Evolutionary conservation across 2,329 filamentous ascomycete species (phyloP), one percentile per base, ranked within the genome.

Genomic region (Mycosphaerelloides madeirae): DNA sequence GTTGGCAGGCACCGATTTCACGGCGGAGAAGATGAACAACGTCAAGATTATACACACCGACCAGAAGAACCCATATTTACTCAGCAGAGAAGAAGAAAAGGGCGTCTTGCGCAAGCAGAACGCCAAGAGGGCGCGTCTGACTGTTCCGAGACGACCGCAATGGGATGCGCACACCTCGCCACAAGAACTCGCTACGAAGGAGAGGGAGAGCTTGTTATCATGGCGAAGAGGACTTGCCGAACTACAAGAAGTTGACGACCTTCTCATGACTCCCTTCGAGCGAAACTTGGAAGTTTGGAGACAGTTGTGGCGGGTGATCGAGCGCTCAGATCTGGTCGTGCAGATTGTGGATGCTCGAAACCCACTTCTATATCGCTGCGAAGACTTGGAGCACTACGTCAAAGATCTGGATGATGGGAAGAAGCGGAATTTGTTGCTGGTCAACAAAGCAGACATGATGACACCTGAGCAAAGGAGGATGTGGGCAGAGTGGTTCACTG

Each of bases 371-470:
- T 98, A 97, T 71, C 81, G 94, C 46, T 95, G 86, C 4, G 91
- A 94, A 57, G 93, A 98, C 72, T 70, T 98, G 49, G 93, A 97
- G 63, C 77, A 74, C 54, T 98, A 98, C 57, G 93, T 98, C 59
- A 94, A 95, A 69, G 88, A 94, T 57, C 85, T 97, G 19, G 85
- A 95, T 59, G 49, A 47, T n/a, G 53, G 53, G 31, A 69, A 81
- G 2, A 83, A 81, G 64, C 97, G 89, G 64, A 98, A 97, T 65
- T 63, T 98, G 61, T 67, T 98, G 44, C 74, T 98, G 43, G 91
- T 98, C 62, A 98, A 98, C 76, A 98, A 98, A 75, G 90, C 93
- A 35, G 93, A 98, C 69, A 96, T 98, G 93, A 90, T 98, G 87
- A 95, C 90, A 1, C 67, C 81, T 37, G 80, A 81, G 59, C 94